These are phyloP conservation scores for Kwoniella sp. DNA, from an alignment of 768 basidiomycete species.

Conservation along the genomic window DNA sequence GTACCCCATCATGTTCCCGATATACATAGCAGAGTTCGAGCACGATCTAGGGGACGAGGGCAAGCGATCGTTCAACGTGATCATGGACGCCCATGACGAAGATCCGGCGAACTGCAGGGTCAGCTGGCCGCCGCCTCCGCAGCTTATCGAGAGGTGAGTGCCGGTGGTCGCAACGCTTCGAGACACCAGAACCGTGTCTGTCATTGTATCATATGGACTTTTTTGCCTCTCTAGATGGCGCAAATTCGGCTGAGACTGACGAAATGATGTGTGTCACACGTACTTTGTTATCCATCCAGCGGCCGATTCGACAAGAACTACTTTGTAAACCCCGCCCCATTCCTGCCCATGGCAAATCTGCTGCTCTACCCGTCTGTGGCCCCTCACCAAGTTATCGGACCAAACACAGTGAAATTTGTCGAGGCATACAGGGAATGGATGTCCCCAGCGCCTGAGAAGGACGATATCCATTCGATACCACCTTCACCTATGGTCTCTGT, in stretches of 20 bases:
- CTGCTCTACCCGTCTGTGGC: conserved; percentile 24
- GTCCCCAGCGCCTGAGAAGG: conserved; percentile 37
- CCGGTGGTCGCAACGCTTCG: no score
- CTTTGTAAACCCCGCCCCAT: conserved; percentile 43
- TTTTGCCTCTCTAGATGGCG: not conserved
- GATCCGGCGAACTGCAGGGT: conserved; percentile 40
- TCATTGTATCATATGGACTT: not conserved
- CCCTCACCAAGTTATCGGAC: not conserved
- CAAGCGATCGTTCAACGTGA: conserved; percentile 34
- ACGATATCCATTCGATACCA: conserved; percentile 22
- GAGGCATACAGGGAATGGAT: conserved; percentile 36
- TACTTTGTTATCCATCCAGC: no score
- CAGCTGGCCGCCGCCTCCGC: conserved; percentile 34
- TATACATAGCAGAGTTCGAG: conserved; percentile 50
- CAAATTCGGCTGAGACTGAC: not conserved
- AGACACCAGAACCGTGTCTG: no score
- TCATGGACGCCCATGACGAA: conserved; percentile 51
- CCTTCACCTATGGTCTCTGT: conserved; percentile 39
- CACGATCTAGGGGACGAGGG: conserved; percentile 30
- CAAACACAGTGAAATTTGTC: conserved; percentile 27
- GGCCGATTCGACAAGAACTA: conserved; percentile 37
- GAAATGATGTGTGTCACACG: not conserved
- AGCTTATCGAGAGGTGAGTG: conserved; percentile 33
- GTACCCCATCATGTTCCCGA: conserved; percentile 53
- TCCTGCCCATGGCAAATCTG: conserved; percentile 33